Conservation (phyloP, 495 filamentous ascomycete genomes). For the Cercophora scortea region DNA sequence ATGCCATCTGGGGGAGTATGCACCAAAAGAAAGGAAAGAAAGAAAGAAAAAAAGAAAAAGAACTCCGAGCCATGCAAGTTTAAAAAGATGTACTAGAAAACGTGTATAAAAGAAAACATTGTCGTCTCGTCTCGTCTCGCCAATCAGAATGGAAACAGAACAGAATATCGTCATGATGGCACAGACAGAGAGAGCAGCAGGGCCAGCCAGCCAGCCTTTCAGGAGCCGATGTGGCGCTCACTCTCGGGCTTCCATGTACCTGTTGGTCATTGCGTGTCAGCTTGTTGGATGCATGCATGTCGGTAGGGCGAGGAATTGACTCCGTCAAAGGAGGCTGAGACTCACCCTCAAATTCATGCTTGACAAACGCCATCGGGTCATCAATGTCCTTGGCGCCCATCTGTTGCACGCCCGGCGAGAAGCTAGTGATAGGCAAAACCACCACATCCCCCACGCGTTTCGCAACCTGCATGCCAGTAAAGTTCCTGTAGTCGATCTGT, state of each 20-base stretch:
- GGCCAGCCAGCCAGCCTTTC: constrained; percentile 10
- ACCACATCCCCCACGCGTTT: constrained; percentile 94
- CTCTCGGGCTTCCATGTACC: constrained; percentile 75
- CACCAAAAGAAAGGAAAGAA: no score
- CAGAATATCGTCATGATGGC: no score
- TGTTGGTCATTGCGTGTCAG: constrained; percentile 23
- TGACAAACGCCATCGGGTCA: constrained; percentile 95
- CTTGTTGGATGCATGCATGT: not conserved
- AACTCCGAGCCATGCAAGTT: not conserved
- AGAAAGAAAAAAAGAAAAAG: not conserved
- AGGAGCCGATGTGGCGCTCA: constrained; percentile 50
- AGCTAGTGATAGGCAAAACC: constrained; percentile 90
- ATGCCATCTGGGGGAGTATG: no score
- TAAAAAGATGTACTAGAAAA: not conserved
- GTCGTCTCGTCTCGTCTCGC: no score
- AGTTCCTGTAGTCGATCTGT: constrained; percentile 79
- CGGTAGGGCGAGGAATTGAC: not conserved
- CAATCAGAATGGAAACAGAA: no score
- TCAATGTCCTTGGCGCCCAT: constrained; percentile 90
- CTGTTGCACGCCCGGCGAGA: constrained; percentile 87
- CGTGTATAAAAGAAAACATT: no score
- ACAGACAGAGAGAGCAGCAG: not conserved
- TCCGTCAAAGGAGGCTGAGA: not conserved
- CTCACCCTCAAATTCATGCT: constrained; percentile 91
- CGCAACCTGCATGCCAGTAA: constrained; percentile 72